Percentiles rank a stretch among this genome's conserved stretches.
Evolutionary conservation across 148 eudicot genomes (phyloP).

Genomic region (Spergularia bocconei): DNA sequence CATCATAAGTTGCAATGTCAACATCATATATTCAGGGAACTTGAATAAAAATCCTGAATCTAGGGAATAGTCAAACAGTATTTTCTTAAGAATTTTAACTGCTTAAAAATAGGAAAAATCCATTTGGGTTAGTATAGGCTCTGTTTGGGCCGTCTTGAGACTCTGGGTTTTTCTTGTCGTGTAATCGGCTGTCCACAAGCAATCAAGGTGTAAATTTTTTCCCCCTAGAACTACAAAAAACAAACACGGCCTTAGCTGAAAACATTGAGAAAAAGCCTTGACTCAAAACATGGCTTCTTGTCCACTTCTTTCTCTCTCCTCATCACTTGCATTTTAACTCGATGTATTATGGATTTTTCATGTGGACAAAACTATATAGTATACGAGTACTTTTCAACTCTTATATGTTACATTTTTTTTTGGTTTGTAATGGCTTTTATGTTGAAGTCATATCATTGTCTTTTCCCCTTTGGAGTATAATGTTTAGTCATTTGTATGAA

Average conservation of each 20-base stretch:
- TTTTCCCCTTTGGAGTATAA: constrained; percentile 15
- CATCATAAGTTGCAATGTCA: no score
- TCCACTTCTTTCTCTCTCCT: neutral
- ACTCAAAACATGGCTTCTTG: constrained; percentile 12
- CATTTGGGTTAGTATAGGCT: neutral
- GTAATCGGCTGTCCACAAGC: constrained; percentile 2
- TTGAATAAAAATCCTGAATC: no score
- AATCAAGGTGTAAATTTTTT: constrained; percentile 1
- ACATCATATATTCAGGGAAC: no score
- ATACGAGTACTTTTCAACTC: neutral
- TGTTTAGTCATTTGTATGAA: neutral
- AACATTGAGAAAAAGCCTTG: neutral
- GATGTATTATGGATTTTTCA: neutral
- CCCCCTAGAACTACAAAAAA: neutral
- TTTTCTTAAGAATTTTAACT: neutral
- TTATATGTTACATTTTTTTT: no score
- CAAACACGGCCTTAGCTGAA: neutral
- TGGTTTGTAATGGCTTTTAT: neutral
- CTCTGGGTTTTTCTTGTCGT: constrained; percentile 7
- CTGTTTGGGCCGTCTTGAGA: constrained; percentile 7
- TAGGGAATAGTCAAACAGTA: no score
- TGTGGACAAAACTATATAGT: constrained; percentile 3
- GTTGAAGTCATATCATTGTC: neutral
- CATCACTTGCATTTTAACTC: no score
- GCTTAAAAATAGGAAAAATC: neutral